Evolutionary conservation across 139 green algal genomes (phyloP).

Genomic region (Nannochloris sp.): DNA sequence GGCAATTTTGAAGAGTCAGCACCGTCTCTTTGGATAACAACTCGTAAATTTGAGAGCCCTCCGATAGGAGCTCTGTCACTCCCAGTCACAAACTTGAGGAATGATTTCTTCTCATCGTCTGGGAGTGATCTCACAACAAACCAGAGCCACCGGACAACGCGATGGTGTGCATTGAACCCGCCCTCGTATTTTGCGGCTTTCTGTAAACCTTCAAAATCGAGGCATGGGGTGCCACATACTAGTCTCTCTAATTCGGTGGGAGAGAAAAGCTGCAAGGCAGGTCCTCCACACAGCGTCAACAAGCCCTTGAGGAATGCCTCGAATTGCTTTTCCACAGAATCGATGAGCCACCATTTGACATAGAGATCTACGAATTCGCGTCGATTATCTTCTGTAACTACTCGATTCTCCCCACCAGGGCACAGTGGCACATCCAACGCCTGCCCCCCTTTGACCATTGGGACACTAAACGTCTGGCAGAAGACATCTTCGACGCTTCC

Average conservation of each 20-base stretch:
- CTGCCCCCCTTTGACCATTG: conserved; percentile 59
- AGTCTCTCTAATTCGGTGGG: conserved; percentile 79
- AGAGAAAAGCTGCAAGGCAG: conserved; percentile 80
- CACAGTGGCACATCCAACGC: conserved; percentile 35
- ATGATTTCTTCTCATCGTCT: conserved; percentile 54
- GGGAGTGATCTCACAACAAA: conserved; percentile 38
- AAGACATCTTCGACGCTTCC: conserved; percentile 69
- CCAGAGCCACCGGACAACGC: conserved; percentile 73
- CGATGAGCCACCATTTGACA: conserved; percentile 65
- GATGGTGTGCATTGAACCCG: conserved; percentile 52
- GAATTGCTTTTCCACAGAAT: conserved; percentile 52
- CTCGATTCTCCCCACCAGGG: conserved; percentile 51
- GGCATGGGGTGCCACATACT: conserved; percentile 78
- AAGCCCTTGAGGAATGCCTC: conserved; percentile 78
- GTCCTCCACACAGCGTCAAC: conserved; percentile 73
- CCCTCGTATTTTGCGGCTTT: conserved; percentile 78
- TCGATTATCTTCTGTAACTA: conserved; percentile 80
- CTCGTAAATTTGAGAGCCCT: conserved; percentile 73
- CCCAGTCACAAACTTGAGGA: conserved; percentile 94
- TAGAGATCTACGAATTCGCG: conserved; percentile 74
- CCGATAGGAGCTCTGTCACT: conserved; percentile 71
- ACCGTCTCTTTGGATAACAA: conserved; percentile 70
- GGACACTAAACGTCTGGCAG: conserved; percentile 70
- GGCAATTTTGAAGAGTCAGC: conserved; percentile 68
- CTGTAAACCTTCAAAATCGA: conserved; percentile 83